These are phyloP conservation scores for Deakozyma indianensis DNA, from an alignment of 805 yeast genomes.

Conservation along the genomic window DNA sequence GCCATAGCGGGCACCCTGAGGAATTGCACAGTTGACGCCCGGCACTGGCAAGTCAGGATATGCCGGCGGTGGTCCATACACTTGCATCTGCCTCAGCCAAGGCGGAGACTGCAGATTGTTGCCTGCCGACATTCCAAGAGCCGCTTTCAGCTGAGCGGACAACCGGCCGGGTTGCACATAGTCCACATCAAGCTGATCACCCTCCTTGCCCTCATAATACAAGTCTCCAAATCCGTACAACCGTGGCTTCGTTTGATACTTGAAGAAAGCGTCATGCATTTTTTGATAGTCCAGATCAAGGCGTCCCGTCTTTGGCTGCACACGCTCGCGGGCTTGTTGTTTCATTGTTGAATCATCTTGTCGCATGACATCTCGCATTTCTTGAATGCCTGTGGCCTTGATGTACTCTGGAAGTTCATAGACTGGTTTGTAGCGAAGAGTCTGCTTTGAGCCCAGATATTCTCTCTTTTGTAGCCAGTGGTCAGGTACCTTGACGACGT, in stretches of 20 bases:
- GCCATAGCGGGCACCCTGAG: conserved; percentile 24
- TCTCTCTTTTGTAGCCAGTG: conserved; percentile 80
- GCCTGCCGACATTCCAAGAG: conserved; percentile 50
- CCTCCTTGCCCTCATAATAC: conserved; percentile 63
- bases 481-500: conserved; percentile 60
- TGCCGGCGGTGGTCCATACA: conserved; percentile 71
- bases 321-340: conserved; percentile 66
- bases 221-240: conserved; percentile 63
- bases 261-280: conserved; percentile 76
- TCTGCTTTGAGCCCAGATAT: conserved; percentile 42
- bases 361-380: conserved; percentile 56
- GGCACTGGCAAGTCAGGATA: conserved; percentile 54
- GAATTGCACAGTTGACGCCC: conserved; percentile 31
- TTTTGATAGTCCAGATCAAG: conserved; percentile 76
- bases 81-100: conserved; percentile 60
- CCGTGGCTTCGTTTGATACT: conserved; percentile 60
- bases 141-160: conserved; percentile 45
- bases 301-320: conserved; percentile 79
- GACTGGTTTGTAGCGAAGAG: conserved; percentile 54
- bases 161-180: conserved; percentile 53
- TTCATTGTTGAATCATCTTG: conserved; percentile 41
- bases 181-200: conserved; percentile 28
- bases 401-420: conserved; percentile 71
- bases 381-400: conserved; percentile 68
- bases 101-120: conserved; percentile 42